Conservation (phyloP, 2,329 filamentous ascomycete species). For the Epichloe gansuensis region DNA sequence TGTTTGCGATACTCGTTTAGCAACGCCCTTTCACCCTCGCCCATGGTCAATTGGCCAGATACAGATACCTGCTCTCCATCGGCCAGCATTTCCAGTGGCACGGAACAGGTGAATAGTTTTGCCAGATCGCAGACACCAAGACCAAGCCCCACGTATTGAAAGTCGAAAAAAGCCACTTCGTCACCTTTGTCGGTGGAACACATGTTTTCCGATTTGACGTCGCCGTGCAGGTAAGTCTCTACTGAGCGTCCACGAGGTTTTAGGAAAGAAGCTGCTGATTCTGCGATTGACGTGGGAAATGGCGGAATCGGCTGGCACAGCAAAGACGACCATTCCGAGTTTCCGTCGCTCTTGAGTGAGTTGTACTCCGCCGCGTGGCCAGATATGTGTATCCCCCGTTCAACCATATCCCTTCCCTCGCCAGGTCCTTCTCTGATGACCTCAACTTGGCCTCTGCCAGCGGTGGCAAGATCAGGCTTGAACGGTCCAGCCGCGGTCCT, state of each 20-base stretch:
- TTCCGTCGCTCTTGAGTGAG: slow-evolving; percentile 29
- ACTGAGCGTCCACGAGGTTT: slow-evolving; percentile 29
- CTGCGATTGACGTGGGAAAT: slow-evolving; percentile 27
- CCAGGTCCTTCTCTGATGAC: slow-evolving; percentile 5
- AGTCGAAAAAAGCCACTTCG: slow-evolving; percentile 55
- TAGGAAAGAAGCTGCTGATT: slow-evolving; percentile 39
- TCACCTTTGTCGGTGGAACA: slow-evolving; percentile 39
- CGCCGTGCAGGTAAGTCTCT: slow-evolving; percentile 52
- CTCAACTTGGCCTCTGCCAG: slow-evolving; percentile 35
- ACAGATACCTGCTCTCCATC: slow-evolving; percentile 18
- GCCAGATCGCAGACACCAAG: slow-evolving; percentile 53
- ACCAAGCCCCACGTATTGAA: slow-evolving; percentile 54
- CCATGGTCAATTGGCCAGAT: slow-evolving; percentile 32
- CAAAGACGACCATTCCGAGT: slow-evolving; percentile 40
- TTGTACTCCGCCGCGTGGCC: slow-evolving; percentile 45
- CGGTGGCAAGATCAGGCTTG: slow-evolving; percentile 37
- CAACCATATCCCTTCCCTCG: slow-evolving; percentile 35
- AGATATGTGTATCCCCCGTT: slow-evolving; percentile 63
- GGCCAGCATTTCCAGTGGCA: slow-evolving; percentile 41
- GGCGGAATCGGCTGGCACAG: slow-evolving; percentile 28
- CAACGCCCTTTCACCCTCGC: slow-evolving; percentile 35
- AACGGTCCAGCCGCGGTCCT: slow-evolving; percentile 8
- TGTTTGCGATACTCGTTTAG: slow-evolving; percentile 34
- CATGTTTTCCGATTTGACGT: slow-evolving; percentile 58
- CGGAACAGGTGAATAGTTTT: slow-evolving; percentile 54